Conservation (phyloP, 768 basidiomycete genomes). For the Lepiota subincarnata region DNA sequence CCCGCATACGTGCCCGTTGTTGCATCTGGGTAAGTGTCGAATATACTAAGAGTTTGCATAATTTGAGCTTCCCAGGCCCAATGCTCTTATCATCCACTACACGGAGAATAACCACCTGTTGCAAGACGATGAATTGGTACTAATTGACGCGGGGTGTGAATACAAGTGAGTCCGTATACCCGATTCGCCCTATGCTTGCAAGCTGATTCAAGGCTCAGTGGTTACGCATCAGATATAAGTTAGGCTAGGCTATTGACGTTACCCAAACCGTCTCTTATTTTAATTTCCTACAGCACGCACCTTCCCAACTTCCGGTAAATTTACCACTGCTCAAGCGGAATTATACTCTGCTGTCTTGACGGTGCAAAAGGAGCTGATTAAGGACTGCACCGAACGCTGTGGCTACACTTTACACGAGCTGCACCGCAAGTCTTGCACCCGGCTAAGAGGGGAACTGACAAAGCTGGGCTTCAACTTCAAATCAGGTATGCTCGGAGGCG, state of each 20-base stretch:
- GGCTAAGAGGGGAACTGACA: slow-evolving; percentile 67
- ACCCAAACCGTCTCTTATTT: slow-evolving; percentile 7
- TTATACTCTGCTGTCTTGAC: slow-evolving; percentile 78
- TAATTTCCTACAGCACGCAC: slow-evolving; percentile 60
- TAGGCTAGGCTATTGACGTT: slow-evolving; percentile 17
- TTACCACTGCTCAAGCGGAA: slow-evolving; percentile 75
- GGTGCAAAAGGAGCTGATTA: slow-evolving; percentile 65
- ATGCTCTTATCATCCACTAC: slow-evolving; percentile 91
- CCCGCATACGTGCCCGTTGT: slow-evolving; percentile 98
- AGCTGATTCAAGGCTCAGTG: slow-evolving; percentile 38
- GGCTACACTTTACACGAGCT: slow-evolving; percentile 68
- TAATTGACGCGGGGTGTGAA: slow-evolving; percentile 93
- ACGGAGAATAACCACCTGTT: slow-evolving; percentile 85
- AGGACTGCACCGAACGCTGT: slow-evolving; percentile 53
- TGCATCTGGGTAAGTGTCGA: slow-evolving; percentile 71
- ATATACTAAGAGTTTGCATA: not conserved
- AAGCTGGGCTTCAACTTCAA: slow-evolving; percentile 63
- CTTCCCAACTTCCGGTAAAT: slow-evolving; percentile 80
- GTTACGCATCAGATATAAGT: slow-evolving; percentile 96
- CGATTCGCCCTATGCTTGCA: slow-evolving; percentile 2
- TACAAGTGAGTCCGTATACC: slow-evolving; percentile 52
- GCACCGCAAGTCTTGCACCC: slow-evolving; percentile 65
- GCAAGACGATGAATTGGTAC: slow-evolving; percentile 65
- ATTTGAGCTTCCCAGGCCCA: slow-evolving; percentile 46
- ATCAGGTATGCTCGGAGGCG: slow-evolving; percentile 30